phyloP scores from a whole-genome alignment of 75 land plant genomes.

The Cunninghamia lanceolata region DNA sequence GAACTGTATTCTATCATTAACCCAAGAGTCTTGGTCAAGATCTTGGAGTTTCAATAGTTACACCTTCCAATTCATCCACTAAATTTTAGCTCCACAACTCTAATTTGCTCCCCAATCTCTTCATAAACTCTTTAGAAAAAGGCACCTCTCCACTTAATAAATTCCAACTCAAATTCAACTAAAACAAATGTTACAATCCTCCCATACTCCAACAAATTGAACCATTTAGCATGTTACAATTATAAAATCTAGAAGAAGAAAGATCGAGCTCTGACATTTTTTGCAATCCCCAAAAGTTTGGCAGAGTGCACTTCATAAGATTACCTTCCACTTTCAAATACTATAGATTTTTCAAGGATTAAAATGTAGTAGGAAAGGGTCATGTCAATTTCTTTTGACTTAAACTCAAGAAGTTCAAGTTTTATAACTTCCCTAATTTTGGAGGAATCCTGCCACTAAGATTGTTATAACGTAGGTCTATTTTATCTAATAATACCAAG shows the following conservation, averaged over 20 bases:
- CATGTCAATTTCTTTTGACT: constrained; percentile 13
- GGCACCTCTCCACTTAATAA: constrained; percentile 28
- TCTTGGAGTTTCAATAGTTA: too few relatives aligned
- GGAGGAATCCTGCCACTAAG: constrained; percentile 25
- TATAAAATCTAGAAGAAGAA: background rate
- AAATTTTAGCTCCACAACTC: constrained; percentile 12
- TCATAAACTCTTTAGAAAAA: constrained; percentile 16
- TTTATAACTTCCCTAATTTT: constrained; percentile 14
- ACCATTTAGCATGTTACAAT: constrained; percentile 20
- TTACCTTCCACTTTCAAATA: constrained; percentile 9
- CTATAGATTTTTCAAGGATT: constrained; percentile 6
- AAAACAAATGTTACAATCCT: constrained; percentile 20
- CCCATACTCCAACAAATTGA: constrained; percentile 16
- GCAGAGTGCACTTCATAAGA: constrained; percentile 1
- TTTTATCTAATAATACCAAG: constrained; percentile 7
- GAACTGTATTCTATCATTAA: too few relatives aligned
- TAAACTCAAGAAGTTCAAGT: constrained; percentile 16
- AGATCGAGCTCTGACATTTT: constrained; percentile 5
- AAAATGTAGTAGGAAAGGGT: constrained; percentile 15
- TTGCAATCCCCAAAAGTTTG: background rate
- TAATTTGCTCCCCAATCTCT: constrained; percentile 29
- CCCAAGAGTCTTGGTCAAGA: too few relatives aligned
- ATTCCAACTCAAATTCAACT: constrained; percentile 35
- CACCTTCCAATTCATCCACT: too few relatives aligned
- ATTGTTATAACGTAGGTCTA: constrained; percentile 24